A percentile compares a stretch with the other conserved stretches of the same genome.
phyloP scores from a whole-genome alignment of 169 alveolate species.

The Miamiensis avidus region DNA sequence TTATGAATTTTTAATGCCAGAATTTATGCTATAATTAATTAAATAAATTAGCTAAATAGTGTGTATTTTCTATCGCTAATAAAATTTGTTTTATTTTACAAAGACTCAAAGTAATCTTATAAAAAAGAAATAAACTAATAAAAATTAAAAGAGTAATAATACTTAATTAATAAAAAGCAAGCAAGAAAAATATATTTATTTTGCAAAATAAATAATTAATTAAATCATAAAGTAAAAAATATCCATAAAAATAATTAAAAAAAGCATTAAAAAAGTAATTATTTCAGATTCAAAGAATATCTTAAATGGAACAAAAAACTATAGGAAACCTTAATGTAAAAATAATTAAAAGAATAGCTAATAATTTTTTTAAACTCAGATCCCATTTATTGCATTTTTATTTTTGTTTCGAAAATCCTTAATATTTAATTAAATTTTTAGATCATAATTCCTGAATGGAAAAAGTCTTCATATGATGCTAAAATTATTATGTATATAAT shows the following conservation, averaged over 20 bases:
- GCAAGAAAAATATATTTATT: too few relatives aligned
- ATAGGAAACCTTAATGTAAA: background rate
- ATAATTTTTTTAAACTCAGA: too few relatives aligned
- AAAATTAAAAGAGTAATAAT: too few relatives aligned
- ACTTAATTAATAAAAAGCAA: background rate
- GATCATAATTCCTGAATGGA: conserved; percentile 25
- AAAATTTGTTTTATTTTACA: background rate
- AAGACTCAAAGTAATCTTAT: background rate
- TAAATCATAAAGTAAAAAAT: background rate
- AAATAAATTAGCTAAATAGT: too few relatives aligned
- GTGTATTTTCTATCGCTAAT: too few relatives aligned
- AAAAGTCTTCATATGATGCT: conserved; percentile 1
- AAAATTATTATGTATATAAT: conserved; percentile 10
- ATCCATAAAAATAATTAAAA: too few relatives aligned
- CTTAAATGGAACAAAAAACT: background rate
- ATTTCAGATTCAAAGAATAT: too few relatives aligned
- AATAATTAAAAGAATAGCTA: background rate
- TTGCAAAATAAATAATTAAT: too few relatives aligned
- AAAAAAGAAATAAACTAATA: background rate
- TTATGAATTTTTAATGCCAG: too few relatives aligned
- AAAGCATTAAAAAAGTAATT: background rate
- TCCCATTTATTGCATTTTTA: too few relatives aligned
- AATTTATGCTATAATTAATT: too few relatives aligned
- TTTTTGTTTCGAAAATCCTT: background rate
- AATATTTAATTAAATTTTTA: too few relatives aligned